phyloP scores from a whole-genome alignment of 192 early-diverging fungal genomes.

The Backusella luteola region DNA sequence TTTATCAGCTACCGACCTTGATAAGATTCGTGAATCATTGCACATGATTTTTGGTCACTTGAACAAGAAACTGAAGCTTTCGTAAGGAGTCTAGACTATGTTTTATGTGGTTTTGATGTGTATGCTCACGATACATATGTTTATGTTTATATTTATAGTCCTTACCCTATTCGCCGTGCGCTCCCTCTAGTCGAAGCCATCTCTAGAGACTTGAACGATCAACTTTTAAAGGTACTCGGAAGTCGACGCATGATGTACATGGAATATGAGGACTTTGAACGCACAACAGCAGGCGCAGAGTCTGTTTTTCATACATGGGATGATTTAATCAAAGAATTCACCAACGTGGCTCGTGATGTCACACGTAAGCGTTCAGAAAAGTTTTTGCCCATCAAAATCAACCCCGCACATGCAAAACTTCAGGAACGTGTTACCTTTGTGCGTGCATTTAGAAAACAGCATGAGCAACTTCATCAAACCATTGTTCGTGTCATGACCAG shows the following conservation, averaged over 20 bases:
- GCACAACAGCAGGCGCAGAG: conserved; percentile 77
- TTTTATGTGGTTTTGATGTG: conserved; percentile 2
- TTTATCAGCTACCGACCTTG: conserved; percentile 90
- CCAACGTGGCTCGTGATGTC: conserved; percentile 91
- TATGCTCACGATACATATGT: conserved; percentile 29
- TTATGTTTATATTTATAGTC: conserved; percentile 27
- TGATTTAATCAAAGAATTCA: conserved; percentile 92
- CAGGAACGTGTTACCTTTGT: conserved; percentile 94
- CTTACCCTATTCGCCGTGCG: conserved; percentile 89
- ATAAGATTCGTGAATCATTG: conserved; percentile 75
- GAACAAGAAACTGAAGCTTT: conserved; percentile 96
- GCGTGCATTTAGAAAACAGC: conserved; percentile 89
- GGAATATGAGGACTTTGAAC: conserved; percentile 90
- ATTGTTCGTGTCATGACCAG: conserved; percentile 90
- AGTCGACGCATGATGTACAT: conserved; percentile 92
- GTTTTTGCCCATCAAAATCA: conserved; percentile 95
- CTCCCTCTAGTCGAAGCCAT: conserved; percentile 94
- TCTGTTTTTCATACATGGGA: conserved; percentile 94
- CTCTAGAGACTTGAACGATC: conserved; percentile 92
- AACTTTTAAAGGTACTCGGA: conserved; percentile 84
- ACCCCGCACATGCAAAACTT: conserved; percentile 83
- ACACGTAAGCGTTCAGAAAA: conserved; percentile 88
- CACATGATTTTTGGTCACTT: conserved; percentile 89
- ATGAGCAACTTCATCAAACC: conserved; percentile 97
- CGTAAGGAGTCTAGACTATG: conserved; percentile 44